phyloP scores from a whole-genome alignment of 228 moss, liverwort and hornwort genomes.

The Sphagnum fallax region DNA sequence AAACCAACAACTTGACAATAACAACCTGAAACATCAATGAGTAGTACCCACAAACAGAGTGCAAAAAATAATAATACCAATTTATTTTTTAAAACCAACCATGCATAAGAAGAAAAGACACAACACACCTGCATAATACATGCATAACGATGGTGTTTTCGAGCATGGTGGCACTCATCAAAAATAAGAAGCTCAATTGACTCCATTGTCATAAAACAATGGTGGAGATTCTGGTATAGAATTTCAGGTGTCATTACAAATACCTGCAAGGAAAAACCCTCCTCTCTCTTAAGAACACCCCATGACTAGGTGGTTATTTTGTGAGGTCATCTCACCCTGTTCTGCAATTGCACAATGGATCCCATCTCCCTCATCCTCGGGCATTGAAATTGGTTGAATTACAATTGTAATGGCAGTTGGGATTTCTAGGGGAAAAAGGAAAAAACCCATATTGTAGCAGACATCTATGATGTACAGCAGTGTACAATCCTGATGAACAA shows the following conservation, averaged over 20 bases:
- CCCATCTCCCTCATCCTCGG: background rate
- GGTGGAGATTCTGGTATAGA: conserved; percentile 67
- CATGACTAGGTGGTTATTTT: background rate
- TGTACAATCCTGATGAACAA: too few relatives aligned
- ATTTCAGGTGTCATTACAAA: conserved; percentile 97
- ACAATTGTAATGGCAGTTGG: background rate
- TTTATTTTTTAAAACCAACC: background rate
- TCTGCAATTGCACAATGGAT: background rate
- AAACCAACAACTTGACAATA: too few relatives aligned
- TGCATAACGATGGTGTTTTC: conserved; percentile 80
- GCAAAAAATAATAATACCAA: background rate
- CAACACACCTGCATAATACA: conserved; percentile 75
- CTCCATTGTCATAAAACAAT: conserved; percentile 77
- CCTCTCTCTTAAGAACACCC: background rate
- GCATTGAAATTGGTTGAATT: too few relatives aligned
- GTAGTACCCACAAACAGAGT: background rate
- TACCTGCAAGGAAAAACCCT: conserved; percentile 32
- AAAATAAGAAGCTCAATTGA: conserved; percentile 88
- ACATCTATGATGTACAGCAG: too few relatives aligned
- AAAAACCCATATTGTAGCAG: too few relatives aligned
- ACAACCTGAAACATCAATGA: too few relatives aligned
- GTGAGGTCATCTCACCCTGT: background rate
- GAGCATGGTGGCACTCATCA: conserved; percentile 95
- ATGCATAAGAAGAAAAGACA: background rate
- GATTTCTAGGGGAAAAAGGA: background rate